Base-by-base conservation (phyloP, 371 early-diverging fungal genomes). In the Actinomortierella ambigua region DNA sequence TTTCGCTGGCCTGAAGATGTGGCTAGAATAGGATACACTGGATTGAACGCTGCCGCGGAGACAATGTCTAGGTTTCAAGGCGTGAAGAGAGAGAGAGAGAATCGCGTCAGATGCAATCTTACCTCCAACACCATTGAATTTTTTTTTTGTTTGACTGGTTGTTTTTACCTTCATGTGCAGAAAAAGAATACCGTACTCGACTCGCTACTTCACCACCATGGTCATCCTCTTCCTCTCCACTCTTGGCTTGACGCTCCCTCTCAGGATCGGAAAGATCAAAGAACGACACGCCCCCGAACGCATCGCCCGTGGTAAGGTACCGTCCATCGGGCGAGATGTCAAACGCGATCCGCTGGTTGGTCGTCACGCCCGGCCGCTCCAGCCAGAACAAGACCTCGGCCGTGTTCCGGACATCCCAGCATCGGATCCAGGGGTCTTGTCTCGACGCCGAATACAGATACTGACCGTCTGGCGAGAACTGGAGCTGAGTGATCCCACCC, bases 351-450 rank as follows among this genome's bases (percentile, higher is more conserved):
- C 91, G 77, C 65, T 91, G 91, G 60, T 89, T 91, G 18, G 70
- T 69, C 20, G 87, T 84, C 41, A 78, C 80, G 0, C 86, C 85
- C 11, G 71, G 66, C 7, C 91, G 69, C 14, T 79, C 75, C 13
- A 86, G 57, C 15, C 79, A 73, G 53, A 75, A 81, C 27, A 90
- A 53, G 0, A 85, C 68, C 22, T 86, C 78, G 7, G 82, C 85
- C 7, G 89, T 82, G 48, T 89, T 81, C 9, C 91, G 82, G 41
- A 90, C 83, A 77, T 91, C 91, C 90, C 91, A 90, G 57, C 87
- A 88, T 1, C 77, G 62, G 17, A 91, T 84, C 14, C 22, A 53
- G 28, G 85, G 61, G 6, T 82, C 65, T 49, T 82, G 81, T 18
- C 91, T 81, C 5, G 85, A 84, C 8, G 84, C 85, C 0, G 86